A percentile compares a stretch with the other conserved stretches of the same genome.
These are phyloP conservation scores for Wallacemonas sp. DNA, from an alignment of 208 protist genomes.

Conservation along the genomic window DNA sequence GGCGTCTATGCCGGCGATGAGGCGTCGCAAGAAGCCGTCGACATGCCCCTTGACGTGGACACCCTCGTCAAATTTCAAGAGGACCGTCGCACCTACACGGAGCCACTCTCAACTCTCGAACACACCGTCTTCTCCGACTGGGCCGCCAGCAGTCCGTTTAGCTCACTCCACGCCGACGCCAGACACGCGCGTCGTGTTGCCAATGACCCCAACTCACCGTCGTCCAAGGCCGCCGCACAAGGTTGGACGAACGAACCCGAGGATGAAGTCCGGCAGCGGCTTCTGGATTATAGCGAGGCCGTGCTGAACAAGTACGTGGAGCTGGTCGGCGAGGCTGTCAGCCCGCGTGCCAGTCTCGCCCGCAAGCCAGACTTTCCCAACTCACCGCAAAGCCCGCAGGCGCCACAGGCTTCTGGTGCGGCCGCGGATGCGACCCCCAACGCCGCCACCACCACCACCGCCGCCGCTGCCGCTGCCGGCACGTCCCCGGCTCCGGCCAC, in stretches of 20 bases:
- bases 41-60: conserved; percentile 42
- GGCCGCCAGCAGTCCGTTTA: conserved; percentile 46
- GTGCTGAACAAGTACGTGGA: conserved; percentile 55
- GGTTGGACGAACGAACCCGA: conserved; percentile 30
- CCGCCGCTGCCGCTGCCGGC: background rate
- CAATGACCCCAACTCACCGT: background rate
- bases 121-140: conserved; percentile 47
- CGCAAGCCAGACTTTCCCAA: conserved; percentile 14
- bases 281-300: conserved; percentile 64
- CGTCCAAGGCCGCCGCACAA: background rate
- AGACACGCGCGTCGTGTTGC: background rate
- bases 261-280: conserved; percentile 49
- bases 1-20: conserved; percentile 68
- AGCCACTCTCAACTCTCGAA: conserved; percentile 31
- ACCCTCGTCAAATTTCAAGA: conserved; percentile 43
- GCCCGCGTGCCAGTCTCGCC: conserved; percentile 19
- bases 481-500: background rate
- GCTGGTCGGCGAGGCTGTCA: conserved; percentile 57
- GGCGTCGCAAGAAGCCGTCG: conserved; percentile 34
- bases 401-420: background rate
- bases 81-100: conserved; percentile 39
- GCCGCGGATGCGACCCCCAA: background rate
- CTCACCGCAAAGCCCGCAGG: conserved; percentile 1
- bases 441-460: background rate
- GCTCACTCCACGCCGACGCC: conserved; percentile 27